A percentile compares a stretch with the other conserved stretches of the same genome.
Evolutionary conservation across 2,329 filamentous ascomycete species (phyloP).

Genomic region (Aspergillus piperis): DNA sequence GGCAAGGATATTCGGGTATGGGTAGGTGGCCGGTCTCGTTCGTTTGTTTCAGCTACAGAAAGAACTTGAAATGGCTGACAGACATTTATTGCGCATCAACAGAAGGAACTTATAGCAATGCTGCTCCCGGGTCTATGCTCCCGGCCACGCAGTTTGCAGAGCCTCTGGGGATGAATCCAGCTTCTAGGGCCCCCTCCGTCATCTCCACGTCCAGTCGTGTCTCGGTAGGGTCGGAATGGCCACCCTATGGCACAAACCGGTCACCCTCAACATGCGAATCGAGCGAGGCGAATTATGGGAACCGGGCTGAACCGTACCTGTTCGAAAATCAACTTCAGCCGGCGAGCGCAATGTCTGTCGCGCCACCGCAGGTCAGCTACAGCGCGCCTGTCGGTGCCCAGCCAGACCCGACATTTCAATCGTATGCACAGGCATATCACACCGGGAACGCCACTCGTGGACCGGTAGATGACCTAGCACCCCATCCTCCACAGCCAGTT

Average conservation of each 20-base stretch:
- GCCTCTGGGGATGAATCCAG: conserved; percentile 18
- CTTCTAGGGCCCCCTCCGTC: conserved; percentile 26
- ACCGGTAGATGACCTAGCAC: conserved; percentile 17
- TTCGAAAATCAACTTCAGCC: conserved; percentile 22
- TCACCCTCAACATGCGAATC: conserved; percentile 31
- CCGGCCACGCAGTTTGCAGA: conserved; percentile 28
- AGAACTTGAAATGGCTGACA: conserved; percentile 18
- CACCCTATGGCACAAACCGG: conserved; percentile 27
- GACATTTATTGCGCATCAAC: background rate
- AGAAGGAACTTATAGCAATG: conserved; percentile 23
- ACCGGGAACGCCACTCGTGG: conserved; percentile 14
- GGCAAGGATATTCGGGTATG: conserved; percentile 23
- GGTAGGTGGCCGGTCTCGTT: conserved; percentile 14
- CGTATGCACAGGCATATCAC: conserved; percentile 25
- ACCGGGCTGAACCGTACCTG: conserved; percentile 27
- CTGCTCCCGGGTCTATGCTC: conserved; percentile 23
- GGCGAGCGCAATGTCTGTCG: conserved; percentile 17
- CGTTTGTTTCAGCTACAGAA: background rate
- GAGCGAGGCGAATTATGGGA: conserved; percentile 30
- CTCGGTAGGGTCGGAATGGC: conserved; percentile 33
- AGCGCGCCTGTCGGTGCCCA: conserved; percentile 16
- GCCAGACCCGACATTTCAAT: conserved; percentile 19
- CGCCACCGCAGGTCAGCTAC: conserved; percentile 26
- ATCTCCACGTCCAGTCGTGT: conserved; percentile 29
- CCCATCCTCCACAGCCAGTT: conserved; percentile 17